Percentiles rank a stretch among this genome's conserved stretches.
These are phyloP conservation scores for Ceraceosorus guamensis DNA, from an alignment of 1,284 basidiomycete genomes.

Conservation along the genomic window DNA sequence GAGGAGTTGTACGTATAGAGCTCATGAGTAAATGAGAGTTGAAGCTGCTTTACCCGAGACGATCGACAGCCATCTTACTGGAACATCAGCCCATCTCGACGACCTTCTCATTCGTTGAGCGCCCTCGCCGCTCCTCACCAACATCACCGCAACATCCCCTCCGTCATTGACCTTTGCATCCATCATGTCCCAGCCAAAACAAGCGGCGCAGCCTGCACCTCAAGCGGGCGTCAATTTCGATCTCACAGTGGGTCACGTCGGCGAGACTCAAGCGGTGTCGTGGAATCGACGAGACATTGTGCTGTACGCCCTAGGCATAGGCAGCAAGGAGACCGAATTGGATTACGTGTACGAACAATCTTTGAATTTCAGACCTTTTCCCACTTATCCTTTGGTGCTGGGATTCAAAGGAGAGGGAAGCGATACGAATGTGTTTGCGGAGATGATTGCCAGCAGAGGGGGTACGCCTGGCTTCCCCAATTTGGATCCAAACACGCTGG, in stretches of 20 bases:
- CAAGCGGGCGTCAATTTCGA: conserved; percentile 25
- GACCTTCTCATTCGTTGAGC: no score
- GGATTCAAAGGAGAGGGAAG: conserved; percentile 31
- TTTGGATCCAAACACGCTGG: conserved; percentile 48
- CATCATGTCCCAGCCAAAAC: no score
- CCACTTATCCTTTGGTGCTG: conserved; percentile 49
- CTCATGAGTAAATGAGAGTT: no score
- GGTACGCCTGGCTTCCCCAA: conserved; percentile 30
- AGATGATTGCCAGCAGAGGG: conserved; percentile 23
- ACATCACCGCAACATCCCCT: no score
- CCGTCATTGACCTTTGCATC: no score
- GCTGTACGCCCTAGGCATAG: conserved; percentile 44
- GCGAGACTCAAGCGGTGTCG: conserved; percentile 33
- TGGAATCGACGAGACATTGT: conserved; percentile 49
- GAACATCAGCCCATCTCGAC: no score
- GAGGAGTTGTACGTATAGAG: no score
- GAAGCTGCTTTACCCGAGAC: no score
- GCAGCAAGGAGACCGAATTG: conserved; percentile 44
- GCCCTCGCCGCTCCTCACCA: no score
- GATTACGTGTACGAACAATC: conserved; percentile 45
- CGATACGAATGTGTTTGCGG: conserved; percentile 45
- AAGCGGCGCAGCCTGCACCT: no score
- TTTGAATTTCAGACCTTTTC: conserved; percentile 44
- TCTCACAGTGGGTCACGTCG: conserved; percentile 41
- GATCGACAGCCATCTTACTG: no score